Evolutionary conservation across 345 rosid genomes (phyloP).

Genomic region (Rubroshorea leprosula): DNA sequence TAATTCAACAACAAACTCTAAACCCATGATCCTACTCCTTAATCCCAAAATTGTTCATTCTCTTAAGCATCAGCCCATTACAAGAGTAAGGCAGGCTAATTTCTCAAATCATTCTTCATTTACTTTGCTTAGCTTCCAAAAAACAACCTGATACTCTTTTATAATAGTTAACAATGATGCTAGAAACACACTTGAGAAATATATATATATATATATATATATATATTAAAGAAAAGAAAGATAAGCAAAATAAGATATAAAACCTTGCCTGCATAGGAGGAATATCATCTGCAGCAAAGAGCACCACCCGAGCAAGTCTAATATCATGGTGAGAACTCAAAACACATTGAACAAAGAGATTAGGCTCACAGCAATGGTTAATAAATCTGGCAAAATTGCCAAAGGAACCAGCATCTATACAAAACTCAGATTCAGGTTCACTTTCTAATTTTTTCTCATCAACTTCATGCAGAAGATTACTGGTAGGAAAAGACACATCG

Average conservation of each 20-base stretch:
- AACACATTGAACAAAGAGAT: conserved; percentile 84
- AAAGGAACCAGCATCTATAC: conserved; percentile 76
- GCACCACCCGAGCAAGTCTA: conserved; percentile 73
- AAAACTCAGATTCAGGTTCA: conserved; percentile 65
- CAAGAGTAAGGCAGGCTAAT: too few species aligned
- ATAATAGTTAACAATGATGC: too few species aligned
- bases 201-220: too few species aligned
- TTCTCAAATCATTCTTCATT: too few species aligned
- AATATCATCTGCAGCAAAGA: conserved; percentile 86
- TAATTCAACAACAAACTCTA: too few species aligned
- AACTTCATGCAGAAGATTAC: conserved; percentile 15
- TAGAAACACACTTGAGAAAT: too few species aligned
- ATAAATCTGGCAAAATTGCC: conserved; percentile 88
- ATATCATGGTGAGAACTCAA: conserved; percentile 75
- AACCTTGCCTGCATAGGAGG: conserved; percentile 71
- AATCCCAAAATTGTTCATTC: too few species aligned
- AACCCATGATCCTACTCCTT: too few species aligned
- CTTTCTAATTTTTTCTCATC: conserved; percentile 43
- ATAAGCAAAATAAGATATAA: neutral
- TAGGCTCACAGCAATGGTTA: conserved; percentile 92
- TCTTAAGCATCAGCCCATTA: too few species aligned
- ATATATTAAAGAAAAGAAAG: neutral
- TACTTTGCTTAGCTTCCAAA: too few species aligned
- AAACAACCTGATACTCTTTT: too few species aligned
- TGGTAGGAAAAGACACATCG: conserved; percentile 25